These are phyloP conservation scores for Coniosporium apollinis DNA, from an alignment of 495 filamentous ascomycete species.

Conservation along the genomic window DNA sequence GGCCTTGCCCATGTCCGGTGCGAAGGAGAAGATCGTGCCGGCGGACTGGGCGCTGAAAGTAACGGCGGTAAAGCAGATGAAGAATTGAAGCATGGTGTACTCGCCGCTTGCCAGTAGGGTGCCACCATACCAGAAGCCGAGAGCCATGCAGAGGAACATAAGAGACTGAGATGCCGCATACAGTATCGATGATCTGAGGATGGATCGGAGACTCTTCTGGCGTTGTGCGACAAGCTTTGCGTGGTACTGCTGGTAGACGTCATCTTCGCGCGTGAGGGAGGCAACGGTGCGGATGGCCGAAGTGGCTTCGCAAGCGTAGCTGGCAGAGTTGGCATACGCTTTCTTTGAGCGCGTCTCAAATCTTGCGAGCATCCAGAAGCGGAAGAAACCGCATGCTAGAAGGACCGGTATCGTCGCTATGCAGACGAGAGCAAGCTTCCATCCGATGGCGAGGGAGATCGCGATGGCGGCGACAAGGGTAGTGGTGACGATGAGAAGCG, in stretches of 20 bases:
- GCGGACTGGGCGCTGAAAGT: conserved; percentile 75
- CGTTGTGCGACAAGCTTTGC: conserved; percentile 43
- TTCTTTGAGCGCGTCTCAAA: conserved; percentile 56
- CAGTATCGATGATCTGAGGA: conserved; percentile 49
- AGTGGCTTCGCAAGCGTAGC: conserved; percentile 81
- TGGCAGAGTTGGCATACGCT: conserved; percentile 57
- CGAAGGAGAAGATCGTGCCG: conserved; percentile 75
- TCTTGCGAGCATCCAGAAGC: conserved; percentile 63
- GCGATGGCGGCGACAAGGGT: conserved; percentile 54
- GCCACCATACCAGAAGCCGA: conserved; percentile 93
- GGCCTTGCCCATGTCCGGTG: conserved; percentile 76
- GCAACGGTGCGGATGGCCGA: conserved; percentile 85
- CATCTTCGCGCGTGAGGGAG: conserved; percentile 65
- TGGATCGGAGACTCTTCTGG: conserved; percentile 42
- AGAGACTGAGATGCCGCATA: conserved; percentile 70
- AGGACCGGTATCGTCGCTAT: conserved; percentile 62
- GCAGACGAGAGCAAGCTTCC: conserved; percentile 83
- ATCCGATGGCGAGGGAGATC: conserved; percentile 54
- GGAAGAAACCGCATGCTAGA: conserved; percentile 65
- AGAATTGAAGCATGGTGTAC: conserved; percentile 66
- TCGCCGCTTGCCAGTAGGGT: conserved; percentile 53
- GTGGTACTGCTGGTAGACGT: conserved; percentile 63
- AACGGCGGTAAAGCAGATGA: conserved; percentile 63
- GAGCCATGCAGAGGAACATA: conserved; percentile 64
- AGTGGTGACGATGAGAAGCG: conserved; percentile 56